phyloP scores from a whole-genome alignment of 192 early-diverging fungal genomes.

The Coemansia sp. region DNA sequence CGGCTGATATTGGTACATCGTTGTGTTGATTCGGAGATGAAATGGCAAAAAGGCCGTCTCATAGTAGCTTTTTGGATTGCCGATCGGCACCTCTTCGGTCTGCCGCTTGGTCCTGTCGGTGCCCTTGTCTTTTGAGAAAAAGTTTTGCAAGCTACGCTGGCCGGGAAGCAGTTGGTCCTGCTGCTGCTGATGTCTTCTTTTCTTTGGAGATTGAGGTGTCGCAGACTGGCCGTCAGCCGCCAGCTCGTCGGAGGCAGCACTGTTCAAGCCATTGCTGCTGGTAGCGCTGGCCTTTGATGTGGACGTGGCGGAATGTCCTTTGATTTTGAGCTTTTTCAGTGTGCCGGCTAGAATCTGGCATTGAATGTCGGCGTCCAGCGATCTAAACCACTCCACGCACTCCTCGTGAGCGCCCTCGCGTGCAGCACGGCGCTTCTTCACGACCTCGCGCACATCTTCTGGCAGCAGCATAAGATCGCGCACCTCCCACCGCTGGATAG shows the following conservation, averaged over 20 bases:
- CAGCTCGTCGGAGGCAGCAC: not conserved
- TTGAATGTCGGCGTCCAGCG: conserved; percentile 11
- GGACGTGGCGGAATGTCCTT: not conserved
- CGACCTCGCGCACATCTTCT: conserved; percentile 19
- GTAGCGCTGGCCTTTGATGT: not conserved
- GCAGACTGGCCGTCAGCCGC: not conserved
- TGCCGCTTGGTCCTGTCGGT: conserved; percentile 3
- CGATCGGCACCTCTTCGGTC: not conserved
- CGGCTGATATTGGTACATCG: conserved; percentile 19
- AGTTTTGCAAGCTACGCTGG: conserved; percentile 40
- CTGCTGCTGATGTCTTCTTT: not conserved
- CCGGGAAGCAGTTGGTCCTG: conserved; percentile 9
- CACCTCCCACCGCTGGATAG: conserved; percentile 47
- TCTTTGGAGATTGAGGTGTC: not conserved
- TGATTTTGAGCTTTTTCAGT: conserved; percentile 23
- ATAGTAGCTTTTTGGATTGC: conserved; percentile 18
- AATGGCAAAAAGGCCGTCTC: conserved; percentile 36
- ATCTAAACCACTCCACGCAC: conserved; percentile 27
- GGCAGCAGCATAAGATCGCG: conserved; percentile 25
- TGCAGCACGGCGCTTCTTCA: conserved; percentile 15
- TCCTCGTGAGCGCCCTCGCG: conserved; percentile 13
- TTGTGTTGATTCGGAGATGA: conserved; percentile 27
- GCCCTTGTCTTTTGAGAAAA: conserved; percentile 24
- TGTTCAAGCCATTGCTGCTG: not conserved
- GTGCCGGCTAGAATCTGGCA: conserved; percentile 26